Evolutionary conservation across 2,329 filamentous ascomycete genomes (phyloP).

Genomic region (Fusarium decemcellulare): DNA sequence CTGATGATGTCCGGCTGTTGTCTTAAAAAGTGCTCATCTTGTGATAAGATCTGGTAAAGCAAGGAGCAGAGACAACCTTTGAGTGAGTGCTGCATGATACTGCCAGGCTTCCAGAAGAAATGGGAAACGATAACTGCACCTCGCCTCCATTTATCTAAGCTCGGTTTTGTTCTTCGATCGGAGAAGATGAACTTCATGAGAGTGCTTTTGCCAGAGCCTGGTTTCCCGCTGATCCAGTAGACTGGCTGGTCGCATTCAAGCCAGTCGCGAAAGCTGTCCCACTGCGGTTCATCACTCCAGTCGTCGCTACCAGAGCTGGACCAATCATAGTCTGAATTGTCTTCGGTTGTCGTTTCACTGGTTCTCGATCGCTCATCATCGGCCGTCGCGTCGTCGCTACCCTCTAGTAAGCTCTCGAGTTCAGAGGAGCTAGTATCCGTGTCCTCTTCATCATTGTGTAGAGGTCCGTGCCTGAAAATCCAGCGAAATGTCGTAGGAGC

Average conservation of each 20-base stretch:
- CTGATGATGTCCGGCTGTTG: not conserved
- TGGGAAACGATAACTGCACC: not conserved
- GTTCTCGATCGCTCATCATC: no score
- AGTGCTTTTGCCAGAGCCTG: constrained; percentile 12
- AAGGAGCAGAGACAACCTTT: constrained; percentile 8
- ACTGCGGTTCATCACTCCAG: not conserved
- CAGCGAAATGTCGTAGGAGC: not conserved
- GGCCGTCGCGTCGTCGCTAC: no score
- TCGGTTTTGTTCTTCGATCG: not conserved
- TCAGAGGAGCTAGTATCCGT: not conserved
- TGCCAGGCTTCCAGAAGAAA: constrained; percentile 17
- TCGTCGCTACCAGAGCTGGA: no score
- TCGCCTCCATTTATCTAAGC: not conserved
- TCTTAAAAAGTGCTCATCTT: not conserved
- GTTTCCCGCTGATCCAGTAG: constrained; percentile 17
- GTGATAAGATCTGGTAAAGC: not conserved
- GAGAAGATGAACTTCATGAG: constrained; percentile 2
- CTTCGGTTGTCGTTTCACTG: not conserved
- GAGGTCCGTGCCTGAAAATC: no score
- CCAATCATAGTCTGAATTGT: not conserved
- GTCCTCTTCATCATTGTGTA: no score
- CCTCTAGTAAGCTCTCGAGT: no score
- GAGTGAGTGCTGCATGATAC: not conserved
- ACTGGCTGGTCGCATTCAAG: not conserved
- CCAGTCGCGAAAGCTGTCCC: not conserved